Base-by-base conservation (phyloP, 768 basidiomycete species). In the Asterophora parasitica region DNA sequence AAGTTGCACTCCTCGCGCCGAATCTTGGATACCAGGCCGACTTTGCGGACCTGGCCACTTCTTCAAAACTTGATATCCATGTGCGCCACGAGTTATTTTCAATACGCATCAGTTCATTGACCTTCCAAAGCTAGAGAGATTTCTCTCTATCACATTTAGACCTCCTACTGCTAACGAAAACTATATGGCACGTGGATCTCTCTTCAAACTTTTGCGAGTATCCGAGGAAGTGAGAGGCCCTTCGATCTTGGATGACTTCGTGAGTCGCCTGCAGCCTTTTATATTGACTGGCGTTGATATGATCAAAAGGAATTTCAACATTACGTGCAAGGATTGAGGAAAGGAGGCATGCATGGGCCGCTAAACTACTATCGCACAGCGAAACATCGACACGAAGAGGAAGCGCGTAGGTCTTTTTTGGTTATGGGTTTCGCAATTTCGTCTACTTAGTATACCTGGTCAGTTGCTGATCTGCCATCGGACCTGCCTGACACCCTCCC, bases 341-440 rank as follows among this genome's bases (percentile, higher is more conserved):
- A 72, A 44, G 76, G 76, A 13, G 53, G 53, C 11, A 80, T 91
- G 79, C 69, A 72, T 15, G 86, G 85, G 2, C 85, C 88, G 3
- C 62, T 88, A n/a, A 85, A 84, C 48, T 91, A 87, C 60, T 90
- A 89, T 53, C 77, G 86, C 27, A 88, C 84, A 1, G 61, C 68
- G 10, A 71, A 72, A 50, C 49, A 70, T 49, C 76, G 85, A n/a
- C 77, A 76, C 58, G 78, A 87, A 13, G 88, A 91, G 62, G 85
- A 89, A 58, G 49, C 60, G 37, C 70, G 74, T 76, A 56, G 11
- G 56, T 46, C 17, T 16, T 17, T 45, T 6, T 23, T 23, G 23
- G 3, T 27, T 38, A 13, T 44, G 4, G 26, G 13, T 12, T 37
- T 52, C 50, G 13, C 23, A 37, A 46, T 10, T 9, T 42, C 38